Conservation (phyloP, 2,329 filamentous ascomycete species). For the Beauveria bassiana region DNA sequence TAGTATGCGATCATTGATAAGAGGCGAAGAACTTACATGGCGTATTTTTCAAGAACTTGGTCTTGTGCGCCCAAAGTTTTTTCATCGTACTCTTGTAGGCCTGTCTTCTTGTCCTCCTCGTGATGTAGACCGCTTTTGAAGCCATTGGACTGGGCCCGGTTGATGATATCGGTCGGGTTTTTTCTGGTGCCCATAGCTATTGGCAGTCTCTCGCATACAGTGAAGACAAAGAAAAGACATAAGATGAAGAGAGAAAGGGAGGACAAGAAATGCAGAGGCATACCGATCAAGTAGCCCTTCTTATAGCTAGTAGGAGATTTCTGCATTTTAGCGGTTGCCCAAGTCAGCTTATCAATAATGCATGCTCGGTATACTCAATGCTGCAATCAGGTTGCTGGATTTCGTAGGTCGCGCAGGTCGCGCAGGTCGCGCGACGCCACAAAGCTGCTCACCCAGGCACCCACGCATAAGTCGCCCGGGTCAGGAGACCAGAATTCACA, state of each 20-base stretch:
- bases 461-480: conserved; percentile 1
- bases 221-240: background rate
- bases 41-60: background rate
- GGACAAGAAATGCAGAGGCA: background rate
- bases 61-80: background rate
- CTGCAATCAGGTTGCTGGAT: background rate
- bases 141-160: background rate
- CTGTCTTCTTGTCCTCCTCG: background rate
- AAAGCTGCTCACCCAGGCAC: background rate
- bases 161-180: background rate
- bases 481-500: conserved; percentile 2
- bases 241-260: background rate
- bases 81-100: background rate
- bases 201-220: background rate
- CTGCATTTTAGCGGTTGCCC: background rate
- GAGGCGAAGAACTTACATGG: background rate
- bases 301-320: background rate
- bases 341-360: background rate
- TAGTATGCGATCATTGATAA: background rate
- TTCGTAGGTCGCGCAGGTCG: background rate
- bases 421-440: background rate
- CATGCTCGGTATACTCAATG: background rate
- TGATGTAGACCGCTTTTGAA: background rate
- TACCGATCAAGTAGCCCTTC: background rate
- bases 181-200: background rate